Percentiles rank a stretch among this genome's conserved stretches.
phyloP scores from a whole-genome alignment of 352 stramenopile species.

The Globisporangium echinulatum region DNA sequence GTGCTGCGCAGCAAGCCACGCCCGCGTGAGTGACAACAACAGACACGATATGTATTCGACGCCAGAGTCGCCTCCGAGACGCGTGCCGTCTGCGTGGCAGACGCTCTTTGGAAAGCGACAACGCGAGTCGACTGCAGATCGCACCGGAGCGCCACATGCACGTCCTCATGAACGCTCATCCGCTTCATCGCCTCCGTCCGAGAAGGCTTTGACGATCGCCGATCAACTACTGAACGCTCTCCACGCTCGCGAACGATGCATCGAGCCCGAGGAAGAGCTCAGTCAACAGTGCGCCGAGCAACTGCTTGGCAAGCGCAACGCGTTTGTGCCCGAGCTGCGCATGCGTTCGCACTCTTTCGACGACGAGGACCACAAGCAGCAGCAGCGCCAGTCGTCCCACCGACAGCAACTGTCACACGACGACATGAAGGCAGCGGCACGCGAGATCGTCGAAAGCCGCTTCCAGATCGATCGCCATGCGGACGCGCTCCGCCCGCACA shows the following conservation, averaged over 20 bases:
- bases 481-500: slow-evolving; percentile 21
- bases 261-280: slow-evolving; percentile 21
- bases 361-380: not conserved
- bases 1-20: no score
- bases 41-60: not conserved
- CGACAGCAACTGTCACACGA: not conserved
- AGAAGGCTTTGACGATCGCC: slow-evolving; percentile 19
- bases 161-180: no score
- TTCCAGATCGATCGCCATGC: slow-evolving; percentile 40
- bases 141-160: slow-evolving; percentile 4
- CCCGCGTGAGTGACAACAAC: no score
- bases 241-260: slow-evolving; percentile 10
- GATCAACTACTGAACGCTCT: slow-evolving; percentile 34
- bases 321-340: slow-evolving; percentile 28
- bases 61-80: slow-evolving; percentile 20
- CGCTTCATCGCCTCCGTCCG: no score
- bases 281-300: slow-evolving; percentile 40
- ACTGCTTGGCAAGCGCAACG: slow-evolving; percentile 52
- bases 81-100: slow-evolving; percentile 43
- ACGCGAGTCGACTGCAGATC: slow-evolving; percentile 1
- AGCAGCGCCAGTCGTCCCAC: not conserved
- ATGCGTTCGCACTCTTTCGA: not conserved
- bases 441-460: slow-evolving; percentile 40
- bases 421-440: slow-evolving; percentile 17
- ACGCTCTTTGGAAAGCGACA: slow-evolving; percentile 44